These are phyloP conservation scores for Fusarium avenaceum DNA, from an alignment of 2,329 filamentous ascomycete genomes.

Conservation along the genomic window DNA sequence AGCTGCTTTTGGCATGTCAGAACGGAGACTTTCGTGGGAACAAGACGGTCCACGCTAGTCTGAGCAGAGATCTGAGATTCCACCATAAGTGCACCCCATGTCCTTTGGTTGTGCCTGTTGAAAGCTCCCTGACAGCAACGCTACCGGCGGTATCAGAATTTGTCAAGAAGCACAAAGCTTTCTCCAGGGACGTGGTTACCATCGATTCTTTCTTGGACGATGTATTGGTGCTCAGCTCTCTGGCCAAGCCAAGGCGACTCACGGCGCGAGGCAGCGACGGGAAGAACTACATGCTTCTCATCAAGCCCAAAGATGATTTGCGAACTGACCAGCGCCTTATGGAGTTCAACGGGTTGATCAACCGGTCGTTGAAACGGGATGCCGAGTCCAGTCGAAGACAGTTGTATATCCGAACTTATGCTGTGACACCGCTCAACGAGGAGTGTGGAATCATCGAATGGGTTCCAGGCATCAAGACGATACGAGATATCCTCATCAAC, in stretches of 20 bases:
- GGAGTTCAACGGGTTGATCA: slow-evolving; percentile 99
- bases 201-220: slow-evolving; percentile 87
- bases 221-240: slow-evolving; percentile 88
- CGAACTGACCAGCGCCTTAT: slow-evolving; percentile 97
- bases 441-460: slow-evolving; percentile 98
- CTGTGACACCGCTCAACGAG: slow-evolving; percentile 95
- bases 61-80: slow-evolving; percentile 84
- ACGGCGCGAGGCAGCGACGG: slow-evolving; percentile 92
- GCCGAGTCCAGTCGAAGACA: slow-evolving; percentile 90
- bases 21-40: slow-evolving; percentile 79
- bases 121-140: slow-evolving; percentile 84
- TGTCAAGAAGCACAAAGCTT: slow-evolving; percentile 83
- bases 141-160: slow-evolving; percentile 81
- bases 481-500: slow-evolving; percentile 88
- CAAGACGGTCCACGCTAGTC: slow-evolving; percentile 76
- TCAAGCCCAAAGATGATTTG: slow-evolving; percentile 98
- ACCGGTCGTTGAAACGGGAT: slow-evolving; percentile 90
- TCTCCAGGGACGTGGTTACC: slow-evolving; percentile 86
- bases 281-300: slow-evolving; percentile 87
- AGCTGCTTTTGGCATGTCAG: slow-evolving; percentile 84
- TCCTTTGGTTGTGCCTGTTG: slow-evolving; percentile 88
- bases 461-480: slow-evolving; percentile 95
- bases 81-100: slow-evolving; percentile 87
- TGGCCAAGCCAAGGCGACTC: slow-evolving; percentile 92
- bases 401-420: slow-evolving; percentile 96